A percentile compares a stretch with the other conserved stretches of the same genome.
These are phyloP conservation scores for Botryotinia globosa DNA, from an alignment of 2,329 filamentous ascomycete genomes.

Conservation along the genomic window DNA sequence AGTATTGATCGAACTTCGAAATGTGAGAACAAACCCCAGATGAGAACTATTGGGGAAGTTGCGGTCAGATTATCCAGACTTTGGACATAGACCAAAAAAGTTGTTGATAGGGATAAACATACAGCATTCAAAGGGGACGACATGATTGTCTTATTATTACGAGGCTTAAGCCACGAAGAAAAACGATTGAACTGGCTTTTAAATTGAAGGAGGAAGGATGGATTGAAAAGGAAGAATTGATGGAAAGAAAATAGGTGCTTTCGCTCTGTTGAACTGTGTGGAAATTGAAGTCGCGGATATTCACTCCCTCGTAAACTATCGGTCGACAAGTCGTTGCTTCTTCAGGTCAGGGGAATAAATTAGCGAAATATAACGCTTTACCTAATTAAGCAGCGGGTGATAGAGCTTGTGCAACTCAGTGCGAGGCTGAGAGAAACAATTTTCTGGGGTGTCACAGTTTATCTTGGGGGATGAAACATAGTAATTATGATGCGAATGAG, in stretches of 20 bases:
- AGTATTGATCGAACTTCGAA: slow-evolving; percentile 30
- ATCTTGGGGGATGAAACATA: neutral
- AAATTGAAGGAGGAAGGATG: neutral
- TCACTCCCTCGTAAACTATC: slow-evolving; percentile 24
- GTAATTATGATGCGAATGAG: neutral
- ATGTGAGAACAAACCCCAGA: slow-evolving; percentile 31
- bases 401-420: slow-evolving; percentile 6
- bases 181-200: neutral
- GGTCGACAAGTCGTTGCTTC: slow-evolving; percentile 34
- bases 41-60: slow-evolving; percentile 32
- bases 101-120: slow-evolving; percentile 39
- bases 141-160: slow-evolving; percentile 41
- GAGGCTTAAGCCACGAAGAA: slow-evolving; percentile 16
- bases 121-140: slow-evolving; percentile 53
- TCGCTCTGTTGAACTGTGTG: slow-evolving; percentile 12
- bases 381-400: slow-evolving; percentile 17
- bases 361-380: slow-evolving; percentile 26
- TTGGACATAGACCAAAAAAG: slow-evolving; percentile 28
- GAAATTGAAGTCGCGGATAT: slow-evolving; percentile 23
- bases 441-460: slow-evolving; percentile 7
- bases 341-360: slow-evolving; percentile 33
- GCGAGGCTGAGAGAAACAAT: slow-evolving; percentile 20
- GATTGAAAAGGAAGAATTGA: slow-evolving; percentile 14
- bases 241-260: slow-evolving; percentile 5
- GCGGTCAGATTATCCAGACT: slow-evolving; percentile 36